phyloP scores from a whole-genome alignment of 176 grass and related monocot genomes.

The Phoenix dactylifera region DNA sequence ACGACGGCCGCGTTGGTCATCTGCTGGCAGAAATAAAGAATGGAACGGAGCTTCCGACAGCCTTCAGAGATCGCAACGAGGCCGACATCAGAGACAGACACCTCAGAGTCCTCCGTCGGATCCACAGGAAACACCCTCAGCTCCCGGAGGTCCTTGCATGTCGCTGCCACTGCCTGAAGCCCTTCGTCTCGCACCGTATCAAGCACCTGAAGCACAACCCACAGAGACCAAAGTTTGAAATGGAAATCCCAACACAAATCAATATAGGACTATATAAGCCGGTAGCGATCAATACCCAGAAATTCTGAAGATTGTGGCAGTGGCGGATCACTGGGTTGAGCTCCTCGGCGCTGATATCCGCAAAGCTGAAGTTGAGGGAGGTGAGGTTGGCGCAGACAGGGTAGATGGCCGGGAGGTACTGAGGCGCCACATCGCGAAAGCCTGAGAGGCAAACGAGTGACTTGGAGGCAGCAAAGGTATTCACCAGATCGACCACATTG shows the following conservation, averaged over 20 bases:
- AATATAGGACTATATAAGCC: neutral
- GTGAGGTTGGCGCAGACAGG: slow-evolving; percentile 63
- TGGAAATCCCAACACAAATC: neutral
- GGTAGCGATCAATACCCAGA: slow-evolving; percentile 35
- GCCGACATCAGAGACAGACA: slow-evolving; percentile 4
- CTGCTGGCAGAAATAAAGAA: slow-evolving; percentile 13
- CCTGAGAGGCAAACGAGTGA: slow-evolving; percentile 26
- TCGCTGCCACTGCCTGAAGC: slow-evolving; percentile 2
- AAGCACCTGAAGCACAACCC: slow-evolving; percentile 5
- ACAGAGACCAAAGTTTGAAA: neutral
- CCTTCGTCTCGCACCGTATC: slow-evolving; percentile 7
- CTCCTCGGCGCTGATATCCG: slow-evolving; percentile 40
- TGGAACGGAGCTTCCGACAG: slow-evolving; percentile 9
- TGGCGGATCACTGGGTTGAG: slow-evolving; percentile 46
- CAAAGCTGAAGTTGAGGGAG: slow-evolving; percentile 82
- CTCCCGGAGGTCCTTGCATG: slow-evolving; percentile 8
- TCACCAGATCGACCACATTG: neutral
- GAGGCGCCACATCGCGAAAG: slow-evolving; percentile 49
- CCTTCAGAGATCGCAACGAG: slow-evolving; percentile 11
- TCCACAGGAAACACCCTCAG: slow-evolving; percentile 11
- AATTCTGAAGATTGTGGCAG: slow-evolving; percentile 53
- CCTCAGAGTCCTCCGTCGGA: slow-evolving; percentile 9
- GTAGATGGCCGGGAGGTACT: slow-evolving; percentile 57
- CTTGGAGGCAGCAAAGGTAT: neutral
- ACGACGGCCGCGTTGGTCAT: slow-evolving; percentile 4